These are phyloP conservation scores for Colletotrichum sp. DNA, from an alignment of 2,329 filamentous ascomycete genomes.

Conservation along the genomic window DNA sequence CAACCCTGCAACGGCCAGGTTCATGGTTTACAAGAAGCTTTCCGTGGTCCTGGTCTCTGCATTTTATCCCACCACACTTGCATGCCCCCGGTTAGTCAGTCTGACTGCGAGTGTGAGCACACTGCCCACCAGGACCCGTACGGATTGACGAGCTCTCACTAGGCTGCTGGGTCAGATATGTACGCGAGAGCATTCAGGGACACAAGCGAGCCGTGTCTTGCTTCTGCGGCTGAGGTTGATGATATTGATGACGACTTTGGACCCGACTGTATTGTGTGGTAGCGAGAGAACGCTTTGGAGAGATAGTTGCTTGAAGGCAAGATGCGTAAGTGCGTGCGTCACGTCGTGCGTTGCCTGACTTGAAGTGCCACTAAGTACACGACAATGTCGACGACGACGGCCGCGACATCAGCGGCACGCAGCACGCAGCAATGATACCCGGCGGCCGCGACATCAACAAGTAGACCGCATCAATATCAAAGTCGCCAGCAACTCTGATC, in stretches of 20 bases:
- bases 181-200: neutral
- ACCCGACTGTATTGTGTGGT: neutral
- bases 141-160: neutral
- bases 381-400: neutral
- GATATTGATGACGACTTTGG: neutral
- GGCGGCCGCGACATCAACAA: neutral
- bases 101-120: neutral
- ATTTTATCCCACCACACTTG: conserved; percentile 16
- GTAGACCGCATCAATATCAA: neutral
- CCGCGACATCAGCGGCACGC: neutral
- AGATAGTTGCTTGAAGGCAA: neutral
- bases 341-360: neutral
- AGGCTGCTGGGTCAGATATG: neutral
- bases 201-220: neutral
- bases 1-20: conserved; percentile 5
- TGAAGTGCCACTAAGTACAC: neutral
- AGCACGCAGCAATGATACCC: neutral
- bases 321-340: conserved; percentile 6
- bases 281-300: neutral
- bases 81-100: conserved; percentile 9
- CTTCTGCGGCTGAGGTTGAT: neutral
- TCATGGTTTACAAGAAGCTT: conserved; percentile 20
- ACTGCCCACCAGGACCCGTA: neutral
- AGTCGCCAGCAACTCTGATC: neutral
- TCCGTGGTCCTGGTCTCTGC: conserved; percentile 11